Evolutionary conservation across 371 early-diverging fungal species (phyloP).

Genomic region (Mortierella sp.): DNA sequence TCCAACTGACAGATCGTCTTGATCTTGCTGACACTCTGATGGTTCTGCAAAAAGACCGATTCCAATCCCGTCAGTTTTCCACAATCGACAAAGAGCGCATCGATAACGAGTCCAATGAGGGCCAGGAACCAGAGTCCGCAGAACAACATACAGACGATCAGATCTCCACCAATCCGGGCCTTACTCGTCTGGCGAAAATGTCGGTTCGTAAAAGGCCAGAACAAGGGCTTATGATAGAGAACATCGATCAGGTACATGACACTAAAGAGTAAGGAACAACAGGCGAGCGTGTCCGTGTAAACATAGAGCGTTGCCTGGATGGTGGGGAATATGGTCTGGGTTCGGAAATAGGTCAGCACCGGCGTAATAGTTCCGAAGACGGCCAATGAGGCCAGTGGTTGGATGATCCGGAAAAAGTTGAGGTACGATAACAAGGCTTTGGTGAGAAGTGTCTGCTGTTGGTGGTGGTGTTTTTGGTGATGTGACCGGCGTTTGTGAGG

Average conservation of each 20-base stretch:
- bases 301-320: conserved; percentile 51
- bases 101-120: conserved; percentile 40
- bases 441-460: conserved; percentile 36
- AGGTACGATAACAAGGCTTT: conserved; percentile 40
- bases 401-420: conserved; percentile 44
- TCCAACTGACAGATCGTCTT: conserved; percentile 37
- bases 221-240: conserved; percentile 45
- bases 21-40: conserved; percentile 7
- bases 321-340: conserved; percentile 49
- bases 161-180: conserved; percentile 45
- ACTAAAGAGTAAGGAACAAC: conserved; percentile 43
- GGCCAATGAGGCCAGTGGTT: conserved; percentile 34
- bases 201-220: conserved; percentile 51
- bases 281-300: conserved; percentile 42
- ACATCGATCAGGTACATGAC: conserved; percentile 46
- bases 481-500: neutral
- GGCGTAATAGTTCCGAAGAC: conserved; percentile 48
- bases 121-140: conserved; percentile 53
- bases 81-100: conserved; percentile 47
- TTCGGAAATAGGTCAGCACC: conserved; percentile 36
- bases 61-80: conserved; percentile 21
- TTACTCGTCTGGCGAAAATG: conserved; percentile 42
- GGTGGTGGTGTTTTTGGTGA: conserved; percentile 1
- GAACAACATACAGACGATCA: conserved; percentile 51
- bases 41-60: conserved; percentile 20